Base-by-base conservation (phyloP, 1,139 yeast genomes). In the Diutina sp. region DNA sequence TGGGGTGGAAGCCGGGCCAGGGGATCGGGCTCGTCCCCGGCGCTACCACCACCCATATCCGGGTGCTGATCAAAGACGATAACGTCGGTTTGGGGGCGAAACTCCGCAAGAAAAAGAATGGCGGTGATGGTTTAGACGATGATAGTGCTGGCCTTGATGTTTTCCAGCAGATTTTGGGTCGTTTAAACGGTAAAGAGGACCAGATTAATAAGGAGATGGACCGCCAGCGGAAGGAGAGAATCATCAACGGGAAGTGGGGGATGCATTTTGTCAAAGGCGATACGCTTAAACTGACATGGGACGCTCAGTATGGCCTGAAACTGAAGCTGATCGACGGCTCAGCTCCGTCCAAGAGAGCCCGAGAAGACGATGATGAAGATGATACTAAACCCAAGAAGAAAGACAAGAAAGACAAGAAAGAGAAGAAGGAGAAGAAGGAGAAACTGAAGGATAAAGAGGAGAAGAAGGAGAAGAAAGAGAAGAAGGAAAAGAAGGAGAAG, bases 1-100 rank as follows among this genome's bases (percentile, higher is more conserved):
- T 85, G 67, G 99, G 99, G 12, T 93, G 99, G 99, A 77, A 75
- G 57, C 95, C 96, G 1, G 99, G 99, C 12, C 72, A 77, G 61
- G 98, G 99, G 4, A 77, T 93, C 29, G 99, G 99, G 2, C 67
- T 82, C 61, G 84, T 77, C 35, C 78, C 78, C 58, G 85, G 76
- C 70, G 83, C 84, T 51, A 74, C 75, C 60, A 88, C 90, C 0
- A 75, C 90, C 4, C 97, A 93, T 65, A 87, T 93, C 56, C 90
- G 87, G 65, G 95, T 93, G 11, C 70, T 81, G 5, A 72, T 90
- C 30, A 91, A 90, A 67, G 89, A 85, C 55, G 97, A 91, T 64
- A 89, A 80, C 58, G 71, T 82, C 6, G 99, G 98, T 0, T 76
- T 91, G 30, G 99, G 98, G 14, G 88, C 95, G n/a, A 85, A 82